These are phyloP conservation scores for Claviceps citrina DNA, from an alignment of 2,329 filamentous ascomycete genomes.

Conservation along the genomic window DNA sequence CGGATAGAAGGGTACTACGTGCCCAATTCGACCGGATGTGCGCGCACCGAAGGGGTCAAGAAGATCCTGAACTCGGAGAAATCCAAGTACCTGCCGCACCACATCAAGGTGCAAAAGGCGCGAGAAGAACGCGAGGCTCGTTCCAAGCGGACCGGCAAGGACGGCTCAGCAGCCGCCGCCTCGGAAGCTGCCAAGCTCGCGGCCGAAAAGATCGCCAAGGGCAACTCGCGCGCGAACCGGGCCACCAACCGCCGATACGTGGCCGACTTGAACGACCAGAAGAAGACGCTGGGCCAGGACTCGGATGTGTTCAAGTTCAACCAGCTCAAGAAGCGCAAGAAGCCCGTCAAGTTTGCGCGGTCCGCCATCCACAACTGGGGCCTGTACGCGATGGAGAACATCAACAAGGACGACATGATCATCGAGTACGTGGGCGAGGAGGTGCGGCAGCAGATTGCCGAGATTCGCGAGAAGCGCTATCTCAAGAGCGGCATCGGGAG, in stretches of 20 bases:
- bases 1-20: conserved; percentile 59
- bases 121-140: conserved; percentile 80
- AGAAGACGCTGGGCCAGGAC: conserved; percentile 68
- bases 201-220: conserved; percentile 70
- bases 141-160: conserved; percentile 50
- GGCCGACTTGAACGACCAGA: conserved; percentile 89
- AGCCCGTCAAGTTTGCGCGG: conserved; percentile 92
- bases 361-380: conserved; percentile 99
- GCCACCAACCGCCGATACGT: conserved; percentile 90
- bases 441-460: conserved; percentile 91
- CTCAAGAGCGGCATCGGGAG: conserved; percentile 93
- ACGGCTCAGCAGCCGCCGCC: conserved; percentile 47
- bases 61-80: conserved; percentile 96
- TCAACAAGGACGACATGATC: conserved; percentile 96
- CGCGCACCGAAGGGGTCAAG: conserved; percentile 83
- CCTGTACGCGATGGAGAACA: conserved; percentile 93
- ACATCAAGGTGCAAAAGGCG: conserved; percentile 86
- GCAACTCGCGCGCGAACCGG: conserved; percentile 82
- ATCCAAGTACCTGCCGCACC: conserved; percentile 93
- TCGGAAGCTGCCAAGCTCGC: conserved; percentile 58
- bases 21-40: conserved; percentile 68
- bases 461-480: conserved; percentile 82
- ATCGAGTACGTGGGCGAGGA: conserved; percentile 99
- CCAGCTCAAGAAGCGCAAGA: conserved; percentile 98
- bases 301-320: conserved; percentile 94